These are phyloP conservation scores for Neurospora sp. DNA, from an alignment of 2,329 filamentous ascomycete genomes.

Conservation along the genomic window DNA sequence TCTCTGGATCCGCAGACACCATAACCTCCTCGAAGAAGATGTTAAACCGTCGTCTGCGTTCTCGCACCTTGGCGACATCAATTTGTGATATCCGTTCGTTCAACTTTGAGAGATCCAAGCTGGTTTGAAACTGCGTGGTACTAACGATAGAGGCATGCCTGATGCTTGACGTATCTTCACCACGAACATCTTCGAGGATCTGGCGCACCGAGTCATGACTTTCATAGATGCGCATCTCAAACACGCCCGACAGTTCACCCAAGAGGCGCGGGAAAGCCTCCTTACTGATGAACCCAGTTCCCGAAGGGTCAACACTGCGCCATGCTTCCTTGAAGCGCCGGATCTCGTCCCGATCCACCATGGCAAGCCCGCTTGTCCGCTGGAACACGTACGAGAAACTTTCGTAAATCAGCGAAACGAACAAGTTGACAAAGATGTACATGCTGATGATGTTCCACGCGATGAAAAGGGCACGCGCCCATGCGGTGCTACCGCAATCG, in stretches of 20 bases:
- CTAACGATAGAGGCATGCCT: conserved; percentile 46
- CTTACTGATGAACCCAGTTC: conserved; percentile 83
- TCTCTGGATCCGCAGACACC: conserved; percentile 80
- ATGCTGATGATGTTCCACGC: conserved; percentile 99
- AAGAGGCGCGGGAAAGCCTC: conserved; percentile 81
- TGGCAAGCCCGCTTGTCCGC: conserved; percentile 81
- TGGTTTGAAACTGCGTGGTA: conserved; percentile 39
- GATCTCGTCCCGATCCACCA: conserved; percentile 86
- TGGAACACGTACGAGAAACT: conserved; percentile 99
- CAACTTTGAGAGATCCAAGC: conserved; percentile 65
- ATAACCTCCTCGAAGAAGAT: conserved; percentile 96
- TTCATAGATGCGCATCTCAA: conserved; percentile 94
- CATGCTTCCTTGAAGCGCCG: conserved; percentile 96
- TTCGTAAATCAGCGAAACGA: conserved; percentile 97
- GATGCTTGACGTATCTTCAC: conserved; percentile 41
- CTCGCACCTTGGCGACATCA: conserved; percentile 64
- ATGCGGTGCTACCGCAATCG: conserved; percentile 84
- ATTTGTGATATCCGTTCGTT: conserved; percentile 64
- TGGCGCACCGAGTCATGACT: conserved; percentile 78
- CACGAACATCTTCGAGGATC: conserved; percentile 75
- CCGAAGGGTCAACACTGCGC: conserved; percentile 88
- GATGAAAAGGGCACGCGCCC: conserved; percentile 85
- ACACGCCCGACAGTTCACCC: conserved; percentile 86
- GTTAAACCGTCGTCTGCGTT: conserved; percentile 71
- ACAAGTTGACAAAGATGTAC: conserved; percentile 98